phyloP scores from a whole-genome alignment of 805 yeast species.

The Middelhovenomyces tepae region DNA sequence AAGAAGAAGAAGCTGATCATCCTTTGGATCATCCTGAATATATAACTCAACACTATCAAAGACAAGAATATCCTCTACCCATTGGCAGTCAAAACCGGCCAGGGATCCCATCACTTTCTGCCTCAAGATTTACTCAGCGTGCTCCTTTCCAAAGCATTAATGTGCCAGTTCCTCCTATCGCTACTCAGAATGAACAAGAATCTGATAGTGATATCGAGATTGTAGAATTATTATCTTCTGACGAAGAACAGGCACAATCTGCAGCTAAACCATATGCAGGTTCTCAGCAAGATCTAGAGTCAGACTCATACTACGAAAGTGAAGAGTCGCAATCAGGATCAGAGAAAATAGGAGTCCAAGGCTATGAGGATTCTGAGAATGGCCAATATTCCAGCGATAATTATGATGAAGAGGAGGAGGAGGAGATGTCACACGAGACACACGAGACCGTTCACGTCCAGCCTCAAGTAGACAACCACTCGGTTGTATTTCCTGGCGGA shows the following conservation, averaged over 20 bases:
- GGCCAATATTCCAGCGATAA: constrained; percentile 2
- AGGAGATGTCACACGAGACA: background rate
- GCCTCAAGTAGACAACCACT: no score
- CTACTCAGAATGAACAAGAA: no score
- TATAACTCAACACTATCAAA: no score
- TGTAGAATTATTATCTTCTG: background rate
- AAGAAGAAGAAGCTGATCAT: constrained; percentile 4
- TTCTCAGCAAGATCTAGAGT: constrained; percentile 6
- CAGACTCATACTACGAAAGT: constrained; percentile 4
- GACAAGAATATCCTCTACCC: no score
- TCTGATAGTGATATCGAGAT: no score
- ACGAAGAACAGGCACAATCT: constrained; percentile 4
- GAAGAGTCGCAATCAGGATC: constrained; percentile 2
- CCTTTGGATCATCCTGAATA: no score
- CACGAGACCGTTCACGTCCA: constrained; percentile 6
- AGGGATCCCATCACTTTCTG: no score
- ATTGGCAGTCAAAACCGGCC: no score
- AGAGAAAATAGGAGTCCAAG: background rate
- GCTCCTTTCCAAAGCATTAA: no score
- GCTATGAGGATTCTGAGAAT: background rate
- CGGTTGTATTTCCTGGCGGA: no score
- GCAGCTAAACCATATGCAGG: constrained; percentile 4
- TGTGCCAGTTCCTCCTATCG: no score
- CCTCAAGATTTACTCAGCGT: no score
- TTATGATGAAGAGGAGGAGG: constrained; percentile 5